Percentiles rank a stretch among this genome's conserved stretches.
Conservation (phyloP, 2,329 filamentous ascomycete species). For the Colletotrichum somersetense region DNA sequence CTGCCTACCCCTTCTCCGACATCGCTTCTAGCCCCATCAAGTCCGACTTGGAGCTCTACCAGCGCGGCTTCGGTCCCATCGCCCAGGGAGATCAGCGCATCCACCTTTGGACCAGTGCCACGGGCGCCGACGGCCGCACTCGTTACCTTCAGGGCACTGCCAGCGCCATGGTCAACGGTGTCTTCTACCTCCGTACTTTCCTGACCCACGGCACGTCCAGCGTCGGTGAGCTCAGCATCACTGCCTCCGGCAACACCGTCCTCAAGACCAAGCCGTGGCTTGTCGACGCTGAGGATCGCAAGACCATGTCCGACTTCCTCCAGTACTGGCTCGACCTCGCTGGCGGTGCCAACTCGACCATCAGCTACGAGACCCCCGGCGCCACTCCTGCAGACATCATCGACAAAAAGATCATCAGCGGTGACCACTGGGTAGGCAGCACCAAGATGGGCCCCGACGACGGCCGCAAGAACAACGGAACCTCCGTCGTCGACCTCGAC, state of each 20-base stretch:
- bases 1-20: constrained; percentile 39
- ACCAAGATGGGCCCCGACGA: constrained; percentile 62
- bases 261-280: constrained; percentile 44
- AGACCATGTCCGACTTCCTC: constrained; percentile 40
- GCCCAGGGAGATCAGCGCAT: constrained; percentile 45
- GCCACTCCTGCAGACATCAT: constrained; percentile 38
- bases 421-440: constrained; percentile 41
- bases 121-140: constrained; percentile 44
- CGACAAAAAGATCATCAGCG: constrained; percentile 31
- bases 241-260: constrained; percentile 44
- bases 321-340: constrained; percentile 40
- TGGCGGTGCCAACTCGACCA: constrained; percentile 34
- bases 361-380: constrained; percentile 31
- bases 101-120: constrained; percentile 45
- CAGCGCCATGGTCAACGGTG: constrained; percentile 39
- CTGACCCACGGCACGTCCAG: constrained; percentile 46
- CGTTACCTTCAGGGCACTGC: constrained; percentile 47
- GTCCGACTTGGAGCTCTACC: constrained; percentile 43
- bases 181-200: constrained; percentile 43
- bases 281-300: constrained; percentile 44
- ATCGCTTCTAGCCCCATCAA: constrained; percentile 37
- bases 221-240: constrained; percentile 45
- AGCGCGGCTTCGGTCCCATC: constrained; percentile 44
- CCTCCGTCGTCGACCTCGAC: constrained; percentile 67
- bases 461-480: constrained; percentile 53